Evolutionary conservation across 352 stramenopile species (phyloP).

Genomic region (Blastocystis sp.): DNA sequence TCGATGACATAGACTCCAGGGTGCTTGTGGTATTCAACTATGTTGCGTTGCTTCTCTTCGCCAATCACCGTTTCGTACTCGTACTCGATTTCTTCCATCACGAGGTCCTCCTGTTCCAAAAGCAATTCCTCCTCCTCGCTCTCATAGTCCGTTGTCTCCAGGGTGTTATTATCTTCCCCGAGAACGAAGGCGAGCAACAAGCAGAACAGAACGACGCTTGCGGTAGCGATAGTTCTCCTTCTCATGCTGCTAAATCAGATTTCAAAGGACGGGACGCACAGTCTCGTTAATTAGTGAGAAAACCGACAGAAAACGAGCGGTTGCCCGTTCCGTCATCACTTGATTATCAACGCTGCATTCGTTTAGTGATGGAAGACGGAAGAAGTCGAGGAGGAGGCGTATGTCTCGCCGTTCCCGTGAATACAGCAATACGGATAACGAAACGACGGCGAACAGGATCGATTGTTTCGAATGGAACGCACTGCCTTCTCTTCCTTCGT

Average conservation of each 20-base stretch:
- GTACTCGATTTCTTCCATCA: conserved; percentile 40
- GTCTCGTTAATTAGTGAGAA: background rate
- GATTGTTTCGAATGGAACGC: background rate
- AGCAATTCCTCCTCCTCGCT: background rate
- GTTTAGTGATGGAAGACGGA: background rate
- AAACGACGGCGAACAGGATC: too few species aligned
- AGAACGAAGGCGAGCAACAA: conserved; percentile 6
- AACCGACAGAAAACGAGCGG: background rate
- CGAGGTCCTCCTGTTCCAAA: conserved; percentile 6
- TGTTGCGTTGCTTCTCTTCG: conserved; percentile 2
- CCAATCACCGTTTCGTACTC: conserved; percentile 32
- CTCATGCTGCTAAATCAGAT: conserved; percentile 1
- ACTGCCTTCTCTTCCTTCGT: background rate
- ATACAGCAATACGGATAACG: too few species aligned
- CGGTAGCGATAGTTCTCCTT: background rate
- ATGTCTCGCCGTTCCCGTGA: too few species aligned
- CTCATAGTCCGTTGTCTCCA: conserved; percentile 18
- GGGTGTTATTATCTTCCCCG: background rate
- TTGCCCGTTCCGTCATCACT: conserved; percentile 5
- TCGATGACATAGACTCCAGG: conserved; percentile 45
- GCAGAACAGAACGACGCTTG: conserved; percentile 3
- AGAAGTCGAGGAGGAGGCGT: background rate
- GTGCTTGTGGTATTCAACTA: conserved; percentile 26
- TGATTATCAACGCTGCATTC: conserved; percentile 22
- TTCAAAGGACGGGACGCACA: background rate